Evolutionary conservation across 2,329 filamentous ascomycete species (phyloP).

Genomic region (Penicillium polonicum): DNA sequence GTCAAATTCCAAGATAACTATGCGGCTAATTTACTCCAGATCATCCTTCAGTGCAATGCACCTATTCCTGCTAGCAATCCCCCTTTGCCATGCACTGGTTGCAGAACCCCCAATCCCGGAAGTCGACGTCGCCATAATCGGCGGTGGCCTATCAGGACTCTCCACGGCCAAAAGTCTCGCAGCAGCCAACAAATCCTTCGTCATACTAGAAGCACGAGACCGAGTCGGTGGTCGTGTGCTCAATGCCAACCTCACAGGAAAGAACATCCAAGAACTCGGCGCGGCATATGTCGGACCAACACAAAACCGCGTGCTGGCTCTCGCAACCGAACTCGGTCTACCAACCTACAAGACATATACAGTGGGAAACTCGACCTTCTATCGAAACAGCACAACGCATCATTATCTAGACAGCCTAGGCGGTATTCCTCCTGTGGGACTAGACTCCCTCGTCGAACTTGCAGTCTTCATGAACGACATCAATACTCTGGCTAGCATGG

Average conservation of each 20-base stretch:
- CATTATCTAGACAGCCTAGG: constrained; percentile 1
- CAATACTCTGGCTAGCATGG: constrained; percentile 2
- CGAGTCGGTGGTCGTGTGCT: constrained; percentile 21
- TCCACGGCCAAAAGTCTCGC: constrained; percentile 9
- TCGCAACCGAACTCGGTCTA: constrained; percentile 21
- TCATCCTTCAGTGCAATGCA: background rate
- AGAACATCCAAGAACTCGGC: constrained; percentile 25
- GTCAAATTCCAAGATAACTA: background rate
- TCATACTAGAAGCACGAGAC: constrained; percentile 19
- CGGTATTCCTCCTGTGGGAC: background rate
- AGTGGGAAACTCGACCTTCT: constrained; percentile 2
- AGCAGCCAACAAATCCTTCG: constrained; percentile 8
- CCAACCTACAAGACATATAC: constrained; percentile 20
- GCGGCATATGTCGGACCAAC: constrained; percentile 29
- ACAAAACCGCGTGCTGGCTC: constrained; percentile 22
- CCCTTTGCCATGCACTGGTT: background rate
- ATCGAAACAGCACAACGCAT: background rate
- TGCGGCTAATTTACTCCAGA: background rate
- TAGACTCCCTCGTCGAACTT: constrained; percentile 1
- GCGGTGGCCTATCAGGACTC: constrained; percentile 1
- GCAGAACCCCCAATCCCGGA: background rate
- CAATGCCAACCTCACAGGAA: constrained; percentile 14
- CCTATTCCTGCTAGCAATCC: background rate
- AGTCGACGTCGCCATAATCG: constrained; percentile 6
- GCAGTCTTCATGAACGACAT: constrained; percentile 3